Evolutionary conservation across 768 basidiomycete species (phyloP), one percentile per base, ranked within the genome.

Genomic region (Rhodotorula kratochvilovae): DNA sequence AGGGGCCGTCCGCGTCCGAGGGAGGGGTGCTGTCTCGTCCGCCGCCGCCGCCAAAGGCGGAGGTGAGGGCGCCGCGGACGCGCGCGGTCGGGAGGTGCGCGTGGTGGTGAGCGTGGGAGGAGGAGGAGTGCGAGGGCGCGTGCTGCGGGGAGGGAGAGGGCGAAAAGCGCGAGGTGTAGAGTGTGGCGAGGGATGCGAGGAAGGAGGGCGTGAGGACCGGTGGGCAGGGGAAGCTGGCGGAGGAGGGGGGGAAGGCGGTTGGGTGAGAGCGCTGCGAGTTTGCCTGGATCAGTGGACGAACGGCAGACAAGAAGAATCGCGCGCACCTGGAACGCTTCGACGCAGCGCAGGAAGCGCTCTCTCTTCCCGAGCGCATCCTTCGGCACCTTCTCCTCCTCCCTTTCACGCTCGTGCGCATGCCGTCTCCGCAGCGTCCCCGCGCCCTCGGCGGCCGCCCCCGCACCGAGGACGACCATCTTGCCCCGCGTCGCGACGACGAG

Each of bases 401-500:
- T 29, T n/a, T n/a, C 27, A 12, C 51, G 3, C 51, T 10, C n/a
- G 4, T 8, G 17, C 25, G 3, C n/a, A n/a, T 12, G 12, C 13
- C 12, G n/a, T n/a, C 51, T 53, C 29, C 51, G 8, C 4, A 53
- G 25, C 27, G 51, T 53, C 51, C n/a, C 19, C 27, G 25, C 25
- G 2, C 25, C 8, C 48, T 11, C 23, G 4, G 53, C 1, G 56
- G 13, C 56, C 27, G 23, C 12, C 23, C 36, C 12, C 36, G 29
- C 36, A 5, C 58, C 60, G 31, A 73, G 59, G 16, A 61, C 54
- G 46, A 59, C 39, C 36, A 73, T 55, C 33, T 63, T 39, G n/a
- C 48, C 29, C 5, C 68, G 39, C 31, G 68, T 42, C 29, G 63
- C 56, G 45, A 69, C 61, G 25, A 66, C 72, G n/a, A 70, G 53